Conservation (phyloP, 352 stramenopile species). For the Globisporangium barbulae region DNA sequence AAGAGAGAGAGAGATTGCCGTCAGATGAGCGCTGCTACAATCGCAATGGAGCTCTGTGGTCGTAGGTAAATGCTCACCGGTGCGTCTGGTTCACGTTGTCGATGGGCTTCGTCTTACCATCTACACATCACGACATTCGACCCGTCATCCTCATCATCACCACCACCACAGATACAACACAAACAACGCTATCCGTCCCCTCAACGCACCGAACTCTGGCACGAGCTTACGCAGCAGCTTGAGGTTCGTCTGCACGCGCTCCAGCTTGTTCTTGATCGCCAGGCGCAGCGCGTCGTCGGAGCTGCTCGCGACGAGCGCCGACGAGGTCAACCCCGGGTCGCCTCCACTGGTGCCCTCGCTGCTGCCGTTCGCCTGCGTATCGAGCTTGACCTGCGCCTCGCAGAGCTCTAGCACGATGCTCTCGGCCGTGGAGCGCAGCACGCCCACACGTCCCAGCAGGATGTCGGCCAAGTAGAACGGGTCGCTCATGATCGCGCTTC, state of each 20-base stretch:
- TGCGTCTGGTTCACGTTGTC: conserved; percentile 84
- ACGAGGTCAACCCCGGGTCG: conserved; percentile 5
- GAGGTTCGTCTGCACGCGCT: conserved; percentile 86
- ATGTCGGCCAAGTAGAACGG: conserved; percentile 88
- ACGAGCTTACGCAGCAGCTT: conserved; percentile 81
- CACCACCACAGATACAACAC: neutral
- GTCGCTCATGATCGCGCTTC: conserved; percentile 59
- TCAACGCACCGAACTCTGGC: conserved; percentile 69
- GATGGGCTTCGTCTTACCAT: conserved; percentile 86
- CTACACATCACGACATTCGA: conserved; percentile 22
- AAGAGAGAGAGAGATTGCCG: neutral
- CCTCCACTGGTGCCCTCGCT: neutral
- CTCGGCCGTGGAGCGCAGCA: conserved; percentile 79
- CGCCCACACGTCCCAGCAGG: conserved; percentile 74
- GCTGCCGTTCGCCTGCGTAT: conserved; percentile 23
- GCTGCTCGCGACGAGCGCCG: conserved; percentile 7
- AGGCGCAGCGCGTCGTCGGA: conserved; percentile 69
- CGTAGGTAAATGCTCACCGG: conserved; percentile 24
- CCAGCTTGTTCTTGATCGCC: conserved; percentile 81
- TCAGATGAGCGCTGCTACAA: neutral
- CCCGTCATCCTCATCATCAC: neutral
- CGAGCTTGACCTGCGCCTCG: conserved; percentile 64
- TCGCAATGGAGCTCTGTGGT: neutral
- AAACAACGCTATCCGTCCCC: neutral
- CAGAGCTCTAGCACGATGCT: conserved; percentile 84